Percentiles rank a stretch among this genome's conserved stretches.
Conservation (phyloP, 495 filamentous ascomycete genomes). For the Neurospora sp. region DNA sequence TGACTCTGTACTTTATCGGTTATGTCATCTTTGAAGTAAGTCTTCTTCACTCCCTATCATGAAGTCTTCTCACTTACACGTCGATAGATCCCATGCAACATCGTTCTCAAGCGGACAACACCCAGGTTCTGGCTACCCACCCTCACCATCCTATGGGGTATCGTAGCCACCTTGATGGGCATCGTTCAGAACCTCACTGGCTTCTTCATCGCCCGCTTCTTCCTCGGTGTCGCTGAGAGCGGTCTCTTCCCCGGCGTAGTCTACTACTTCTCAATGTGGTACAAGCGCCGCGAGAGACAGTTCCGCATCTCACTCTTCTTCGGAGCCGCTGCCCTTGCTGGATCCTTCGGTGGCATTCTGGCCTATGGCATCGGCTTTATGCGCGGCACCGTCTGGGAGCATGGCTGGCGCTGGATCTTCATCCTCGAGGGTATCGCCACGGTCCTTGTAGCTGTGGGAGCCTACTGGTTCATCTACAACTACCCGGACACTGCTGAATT, state of each 20-base stretch:
- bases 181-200: conserved; percentile 56
- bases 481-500: conserved; percentile 63
- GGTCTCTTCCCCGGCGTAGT: conserved; percentile 68
- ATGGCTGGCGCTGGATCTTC: conserved; percentile 80
- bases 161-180: conserved; percentile 63
- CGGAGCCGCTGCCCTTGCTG: conserved; percentile 60
- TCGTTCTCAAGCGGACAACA: conserved; percentile 61
- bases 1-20: conserved; percentile 68
- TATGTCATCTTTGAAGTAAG: conserved; percentile 48
- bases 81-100: conserved; percentile 56
- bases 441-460: conserved; percentile 45
- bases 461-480: conserved; percentile 65
- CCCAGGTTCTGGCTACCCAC: conserved; percentile 48
- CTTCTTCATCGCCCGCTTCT: conserved; percentile 54
- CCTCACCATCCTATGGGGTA: conserved; percentile 37
- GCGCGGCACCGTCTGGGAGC: conserved; percentile 51
- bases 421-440: conserved; percentile 68
- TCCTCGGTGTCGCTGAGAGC: conserved; percentile 45
- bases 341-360: conserved; percentile 70
- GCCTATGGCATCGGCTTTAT: conserved; percentile 56
- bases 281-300: conserved; percentile 59
- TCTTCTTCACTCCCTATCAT: neutral
- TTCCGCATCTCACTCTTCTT: conserved; percentile 71
- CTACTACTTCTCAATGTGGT: conserved; percentile 82
- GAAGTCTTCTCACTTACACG: neutral